Conservation (phyloP, 2,329 filamentous ascomycete genomes). For the Sporothrix pallida region DNA sequence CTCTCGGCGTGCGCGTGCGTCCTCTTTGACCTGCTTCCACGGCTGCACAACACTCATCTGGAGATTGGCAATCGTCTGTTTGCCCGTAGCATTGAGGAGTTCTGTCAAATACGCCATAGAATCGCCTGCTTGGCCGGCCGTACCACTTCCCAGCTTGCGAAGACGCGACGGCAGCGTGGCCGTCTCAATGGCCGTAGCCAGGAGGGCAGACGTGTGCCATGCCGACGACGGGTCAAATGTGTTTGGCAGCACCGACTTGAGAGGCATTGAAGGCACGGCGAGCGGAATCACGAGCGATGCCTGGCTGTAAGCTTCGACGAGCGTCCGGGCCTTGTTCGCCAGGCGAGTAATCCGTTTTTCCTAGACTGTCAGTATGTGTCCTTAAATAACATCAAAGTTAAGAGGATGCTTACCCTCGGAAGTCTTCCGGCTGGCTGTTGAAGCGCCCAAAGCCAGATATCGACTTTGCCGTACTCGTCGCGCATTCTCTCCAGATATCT, state of each 20-base stretch:
- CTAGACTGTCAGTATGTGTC: conserved; percentile 45
- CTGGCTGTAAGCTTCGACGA: conserved; percentile 71
- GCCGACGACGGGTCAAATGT: conserved; percentile 65
- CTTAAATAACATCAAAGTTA: background rate
- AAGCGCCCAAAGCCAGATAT: conserved; percentile 85
- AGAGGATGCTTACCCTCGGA: conserved; percentile 53
- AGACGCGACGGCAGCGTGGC: conserved; percentile 78
- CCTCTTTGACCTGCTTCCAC: conserved; percentile 39
- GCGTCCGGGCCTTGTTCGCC: conserved; percentile 74
- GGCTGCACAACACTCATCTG: conserved; percentile 64
- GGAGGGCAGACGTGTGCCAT: conserved; percentile 82
- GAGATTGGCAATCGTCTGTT: conserved; percentile 77
- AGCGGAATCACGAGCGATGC: conserved; percentile 81
- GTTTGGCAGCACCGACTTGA: conserved; percentile 34
- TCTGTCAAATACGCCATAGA: conserved; percentile 69
- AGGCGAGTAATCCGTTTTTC: conserved; percentile 69
- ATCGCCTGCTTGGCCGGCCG: conserved; percentile 44
- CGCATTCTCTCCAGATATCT: conserved; percentile 77
- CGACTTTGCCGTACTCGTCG: conserved; percentile 89
- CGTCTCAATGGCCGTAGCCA: conserved; percentile 78
- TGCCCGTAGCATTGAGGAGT: conserved; percentile 75
- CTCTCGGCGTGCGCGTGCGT: background rate
- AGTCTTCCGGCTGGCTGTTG: conserved; percentile 65
- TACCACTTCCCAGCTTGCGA: conserved; percentile 48
- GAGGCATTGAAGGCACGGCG: conserved; percentile 62